Percentiles rank a stretch among this genome's conserved stretches.
Evolutionary conservation across 805 yeast species (phyloP).

Genomic region (Yarrowia sp.): DNA sequence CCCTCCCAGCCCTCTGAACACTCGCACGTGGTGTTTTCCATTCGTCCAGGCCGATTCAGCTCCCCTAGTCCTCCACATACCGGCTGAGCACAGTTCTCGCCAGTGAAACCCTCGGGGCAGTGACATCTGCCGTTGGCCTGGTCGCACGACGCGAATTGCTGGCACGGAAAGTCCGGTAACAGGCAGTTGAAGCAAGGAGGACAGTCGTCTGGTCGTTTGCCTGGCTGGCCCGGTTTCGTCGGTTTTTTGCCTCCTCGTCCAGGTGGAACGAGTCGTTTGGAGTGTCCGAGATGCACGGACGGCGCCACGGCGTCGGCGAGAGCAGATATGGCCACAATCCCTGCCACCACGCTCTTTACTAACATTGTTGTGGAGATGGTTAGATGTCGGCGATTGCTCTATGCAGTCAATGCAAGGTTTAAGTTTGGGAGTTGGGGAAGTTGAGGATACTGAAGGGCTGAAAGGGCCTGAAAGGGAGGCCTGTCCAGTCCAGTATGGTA

Average conservation of each 20-base stretch:
- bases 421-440: constrained; percentile 6
- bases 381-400: neutral
- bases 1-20: constrained; percentile 92
- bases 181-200: constrained; percentile 96
- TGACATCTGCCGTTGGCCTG: constrained; percentile 87
- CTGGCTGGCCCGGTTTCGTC: constrained; percentile 17
- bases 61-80: constrained; percentile 76
- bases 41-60: constrained; percentile 63
- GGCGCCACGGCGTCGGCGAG: neutral
- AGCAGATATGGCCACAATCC: neutral
- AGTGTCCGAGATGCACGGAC: neutral
- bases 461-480: too few relatives aligned
- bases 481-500: too few relatives aligned
- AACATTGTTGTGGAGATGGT: neutral
- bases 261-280: constrained; percentile 11
- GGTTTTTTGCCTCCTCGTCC: constrained; percentile 24
- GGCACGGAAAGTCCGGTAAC: constrained; percentile 83
- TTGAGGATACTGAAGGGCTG: too few relatives aligned
- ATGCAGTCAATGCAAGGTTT: neutral
- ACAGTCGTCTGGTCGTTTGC: constrained; percentile 47
- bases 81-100: constrained; percentile 86
- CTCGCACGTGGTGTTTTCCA: constrained; percentile 53
- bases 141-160: constrained; percentile 87
- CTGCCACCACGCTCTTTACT: neutral
- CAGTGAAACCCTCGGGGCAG: constrained; percentile 90